Percentiles rank a stretch among this genome's conserved stretches.
phyloP scores from a whole-genome alignment of 1,284 basidiomycete species.

The Flammula alnicola region DNA sequence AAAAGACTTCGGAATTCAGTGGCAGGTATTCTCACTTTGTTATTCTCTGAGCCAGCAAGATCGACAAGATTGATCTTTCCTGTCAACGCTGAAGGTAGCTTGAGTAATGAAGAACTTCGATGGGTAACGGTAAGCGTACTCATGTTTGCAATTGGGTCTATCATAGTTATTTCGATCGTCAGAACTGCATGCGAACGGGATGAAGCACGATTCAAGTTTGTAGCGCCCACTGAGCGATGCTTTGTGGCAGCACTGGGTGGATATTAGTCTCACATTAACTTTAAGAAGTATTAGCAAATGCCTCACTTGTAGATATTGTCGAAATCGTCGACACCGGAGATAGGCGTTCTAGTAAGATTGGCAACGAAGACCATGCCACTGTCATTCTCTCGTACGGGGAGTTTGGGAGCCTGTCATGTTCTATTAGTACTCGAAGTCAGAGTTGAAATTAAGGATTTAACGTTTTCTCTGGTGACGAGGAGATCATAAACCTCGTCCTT shows the following conservation, averaged over 20 bases:
- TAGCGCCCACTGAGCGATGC: conserved; percentile 81
- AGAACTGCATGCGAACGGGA: conserved; percentile 86
- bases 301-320: conserved; percentile 65
- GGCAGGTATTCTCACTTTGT: conserved; percentile 55
- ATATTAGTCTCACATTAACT: conserved; percentile 27
- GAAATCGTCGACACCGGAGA: conserved; percentile 64
- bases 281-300: neutral
- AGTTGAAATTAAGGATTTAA: conserved; percentile 36
- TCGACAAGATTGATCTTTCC: conserved; percentile 87
- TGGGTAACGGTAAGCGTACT: conserved; percentile 39
- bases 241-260: conserved; percentile 60
- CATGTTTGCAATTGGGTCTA: conserved; percentile 50
- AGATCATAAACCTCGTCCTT: conserved; percentile 87
- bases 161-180: conserved; percentile 65
- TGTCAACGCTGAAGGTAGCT: conserved; percentile 46
- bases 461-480: conserved; percentile 69
- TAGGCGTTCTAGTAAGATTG: conserved; percentile 60
- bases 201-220: conserved; percentile 77
- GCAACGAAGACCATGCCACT: conserved; percentile 79
- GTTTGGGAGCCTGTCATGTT: conserved; percentile 64
- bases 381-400: conserved; percentile 79
- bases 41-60: conserved; percentile 87
- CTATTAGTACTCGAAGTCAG: conserved; percentile 2
- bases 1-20: neutral
- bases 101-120: neutral